Percentiles rank a stretch among this genome's conserved stretches.
These are phyloP conservation scores for Pestalotiopsis sp. DNA, from an alignment of 2,329 filamentous ascomycete species.

Conservation along the genomic window DNA sequence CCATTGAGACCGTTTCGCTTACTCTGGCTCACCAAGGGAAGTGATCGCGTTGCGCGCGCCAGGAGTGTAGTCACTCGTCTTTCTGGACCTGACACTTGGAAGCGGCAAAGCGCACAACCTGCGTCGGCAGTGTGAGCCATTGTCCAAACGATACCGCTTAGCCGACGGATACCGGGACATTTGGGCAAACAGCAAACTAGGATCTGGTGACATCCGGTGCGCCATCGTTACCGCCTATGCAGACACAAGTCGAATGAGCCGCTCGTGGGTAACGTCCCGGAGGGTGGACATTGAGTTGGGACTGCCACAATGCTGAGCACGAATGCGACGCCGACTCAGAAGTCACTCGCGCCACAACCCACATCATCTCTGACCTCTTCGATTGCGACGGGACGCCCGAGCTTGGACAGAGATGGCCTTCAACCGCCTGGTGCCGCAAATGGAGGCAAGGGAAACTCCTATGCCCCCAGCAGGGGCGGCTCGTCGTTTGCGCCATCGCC, in stretches of 20 bases:
- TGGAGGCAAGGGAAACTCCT: conserved; percentile 55
- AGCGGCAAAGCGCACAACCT: background rate
- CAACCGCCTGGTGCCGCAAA: conserved; percentile 48
- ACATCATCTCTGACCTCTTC: conserved; percentile 39
- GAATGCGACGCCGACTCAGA: conserved; percentile 58
- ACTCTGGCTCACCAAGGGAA: background rate
- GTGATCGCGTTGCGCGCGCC: background rate
- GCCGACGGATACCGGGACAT: background rate
- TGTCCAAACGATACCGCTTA: background rate
- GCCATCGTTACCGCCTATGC: conserved; percentile 16
- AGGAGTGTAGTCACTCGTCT: background rate
- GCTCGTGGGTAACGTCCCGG: conserved; percentile 25
- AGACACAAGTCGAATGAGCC: conserved; percentile 18
- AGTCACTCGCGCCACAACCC: conserved; percentile 50
- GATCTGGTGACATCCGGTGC: background rate
- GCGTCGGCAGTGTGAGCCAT: background rate
- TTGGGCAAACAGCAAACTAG: background rate
- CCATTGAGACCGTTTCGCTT: background rate
- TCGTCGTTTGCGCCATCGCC: conserved; percentile 69
- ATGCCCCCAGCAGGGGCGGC: conserved; percentile 63
- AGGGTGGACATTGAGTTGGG: conserved; percentile 33
- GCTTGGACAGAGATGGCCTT: conserved; percentile 61
- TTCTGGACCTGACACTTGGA: too few species aligned
- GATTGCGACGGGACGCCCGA: conserved; percentile 42
- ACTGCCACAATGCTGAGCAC: conserved; percentile 53